These are phyloP conservation scores for Exophiala viscosa DNA, from an alignment of 2,329 filamentous ascomycete genomes.

Conservation along the genomic window DNA sequence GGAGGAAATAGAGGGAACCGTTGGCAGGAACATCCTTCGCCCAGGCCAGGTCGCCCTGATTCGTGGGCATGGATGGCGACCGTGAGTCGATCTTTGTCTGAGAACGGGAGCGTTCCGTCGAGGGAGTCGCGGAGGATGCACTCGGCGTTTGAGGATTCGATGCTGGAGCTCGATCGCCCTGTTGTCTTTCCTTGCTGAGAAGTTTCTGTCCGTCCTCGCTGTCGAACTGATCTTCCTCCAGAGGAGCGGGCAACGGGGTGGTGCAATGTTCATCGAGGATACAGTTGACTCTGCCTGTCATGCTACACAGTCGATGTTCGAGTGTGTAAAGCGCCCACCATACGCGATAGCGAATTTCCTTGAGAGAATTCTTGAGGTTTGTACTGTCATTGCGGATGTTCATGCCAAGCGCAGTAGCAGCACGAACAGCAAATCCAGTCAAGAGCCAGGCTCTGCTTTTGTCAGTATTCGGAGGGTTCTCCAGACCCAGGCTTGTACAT, in stretches of 20 bases:
- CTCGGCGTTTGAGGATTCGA: slow-evolving; percentile 25
- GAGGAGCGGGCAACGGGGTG: slow-evolving; percentile 40
- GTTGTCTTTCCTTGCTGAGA: slow-evolving; percentile 35
- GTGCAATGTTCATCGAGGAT: slow-evolving; percentile 43
- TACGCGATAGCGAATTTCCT: slow-evolving; percentile 44
- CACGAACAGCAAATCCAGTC: slow-evolving; percentile 41
- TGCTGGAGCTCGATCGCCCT: slow-evolving; percentile 28
- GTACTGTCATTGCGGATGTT: slow-evolving; percentile 43
- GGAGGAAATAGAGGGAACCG: slow-evolving; percentile 38
- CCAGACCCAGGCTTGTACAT: slow-evolving; percentile 19
- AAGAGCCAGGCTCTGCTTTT: slow-evolving; percentile 40
- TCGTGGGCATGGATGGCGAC: slow-evolving; percentile 21
- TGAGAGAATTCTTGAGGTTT: slow-evolving; percentile 37
- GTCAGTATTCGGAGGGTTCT: slow-evolving; percentile 6
- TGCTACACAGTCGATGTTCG: slow-evolving; percentile 43
- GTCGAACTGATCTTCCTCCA: slow-evolving; percentile 39
- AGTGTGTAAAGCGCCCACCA: slow-evolving; percentile 46
- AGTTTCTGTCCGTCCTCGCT: slow-evolving; percentile 34
- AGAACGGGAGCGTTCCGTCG: slow-evolving; percentile 19
- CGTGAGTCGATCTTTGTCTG: slow-evolving; percentile 21
- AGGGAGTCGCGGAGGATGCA: slow-evolving; percentile 14
- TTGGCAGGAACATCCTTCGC: slow-evolving; percentile 36
- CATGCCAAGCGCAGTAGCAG: slow-evolving; percentile 41
- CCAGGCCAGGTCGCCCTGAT: slow-evolving; percentile 25
- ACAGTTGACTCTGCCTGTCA: slow-evolving; percentile 45